These are phyloP conservation scores for Thielaviopsis cerberus DNA, from an alignment of 2,329 filamentous ascomycete genomes.

Conservation along the genomic window DNA sequence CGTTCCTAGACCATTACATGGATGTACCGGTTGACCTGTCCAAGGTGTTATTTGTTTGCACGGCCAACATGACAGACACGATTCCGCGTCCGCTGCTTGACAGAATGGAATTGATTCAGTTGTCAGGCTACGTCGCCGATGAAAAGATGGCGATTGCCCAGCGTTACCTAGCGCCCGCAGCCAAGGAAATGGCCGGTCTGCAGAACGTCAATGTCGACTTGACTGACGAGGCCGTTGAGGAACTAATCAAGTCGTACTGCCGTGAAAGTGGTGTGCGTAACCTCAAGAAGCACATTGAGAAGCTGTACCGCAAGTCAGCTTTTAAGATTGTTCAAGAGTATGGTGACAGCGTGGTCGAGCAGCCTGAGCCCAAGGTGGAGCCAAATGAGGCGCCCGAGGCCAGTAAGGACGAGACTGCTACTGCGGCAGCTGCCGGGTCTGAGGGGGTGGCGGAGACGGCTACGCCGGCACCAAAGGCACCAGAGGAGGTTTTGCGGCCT, in stretches of 20 bases:
- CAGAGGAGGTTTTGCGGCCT: conserved; percentile 46
- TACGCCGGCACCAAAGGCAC: conserved; percentile 16
- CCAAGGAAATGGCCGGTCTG: conserved; percentile 83
- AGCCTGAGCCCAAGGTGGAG: conserved; percentile 52
- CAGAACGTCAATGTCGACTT: conserved; percentile 83
- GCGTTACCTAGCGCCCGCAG: conserved; percentile 74
- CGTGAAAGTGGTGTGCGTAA: conserved; percentile 94
- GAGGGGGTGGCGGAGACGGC: conserved; percentile 12
- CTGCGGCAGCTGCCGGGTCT: conserved; percentile 8
- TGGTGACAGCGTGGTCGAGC: conserved; percentile 65
- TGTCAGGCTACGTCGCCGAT: conserved; percentile 90
- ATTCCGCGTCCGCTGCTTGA: conserved; percentile 87
- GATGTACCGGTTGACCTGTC: conserved; percentile 94
- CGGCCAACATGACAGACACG: conserved; percentile 95
- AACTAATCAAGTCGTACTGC: conserved; percentile 97
- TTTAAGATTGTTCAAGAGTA: conserved; percentile 93
- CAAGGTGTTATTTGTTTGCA: conserved; percentile 96
- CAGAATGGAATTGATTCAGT: conserved; percentile 91
- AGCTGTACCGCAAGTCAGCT: conserved; percentile 92
- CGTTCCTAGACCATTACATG: conserved; percentile 96
- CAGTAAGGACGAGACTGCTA: conserved; percentile 10
- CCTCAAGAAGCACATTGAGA: conserved; percentile 98
- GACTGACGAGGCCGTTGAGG: conserved; percentile 71
- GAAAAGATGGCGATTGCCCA: conserved; percentile 99
- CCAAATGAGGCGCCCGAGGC: conserved; percentile 29